A percentile compares a stretch with the other conserved stretches of the same genome.
phyloP scores from a whole-genome alignment of 1,284 basidiomycete genomes.

The Naganishia liquefaciens region DNA sequence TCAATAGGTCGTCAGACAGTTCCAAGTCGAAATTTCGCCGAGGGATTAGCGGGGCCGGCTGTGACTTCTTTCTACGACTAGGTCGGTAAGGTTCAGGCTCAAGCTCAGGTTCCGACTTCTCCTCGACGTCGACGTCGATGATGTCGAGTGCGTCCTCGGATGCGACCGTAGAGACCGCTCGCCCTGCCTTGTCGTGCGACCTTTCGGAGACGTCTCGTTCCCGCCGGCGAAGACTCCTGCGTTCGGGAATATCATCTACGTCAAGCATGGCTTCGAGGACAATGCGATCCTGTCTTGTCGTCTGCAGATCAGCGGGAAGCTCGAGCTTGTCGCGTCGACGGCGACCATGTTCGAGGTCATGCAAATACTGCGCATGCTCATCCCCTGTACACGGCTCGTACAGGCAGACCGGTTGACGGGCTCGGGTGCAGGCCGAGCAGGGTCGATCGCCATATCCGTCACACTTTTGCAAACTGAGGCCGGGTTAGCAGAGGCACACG shows the following conservation, averaged over 20 bases:
- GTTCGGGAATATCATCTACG: background rate
- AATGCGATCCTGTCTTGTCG: slow-evolving; percentile 16
- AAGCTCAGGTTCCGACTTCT: slow-evolving; percentile 6
- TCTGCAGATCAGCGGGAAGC: slow-evolving; percentile 17
- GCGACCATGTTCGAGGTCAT: slow-evolving; percentile 18
- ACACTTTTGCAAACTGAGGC: slow-evolving; percentile 12
- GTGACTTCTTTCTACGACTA: background rate
- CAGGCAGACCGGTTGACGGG: slow-evolving; percentile 11
- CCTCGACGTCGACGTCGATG: slow-evolving; percentile 5
- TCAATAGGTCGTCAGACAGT: background rate
- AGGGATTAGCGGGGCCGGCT: background rate
- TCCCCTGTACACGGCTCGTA: slow-evolving; percentile 15
- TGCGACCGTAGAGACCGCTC: background rate
- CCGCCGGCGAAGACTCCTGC: background rate
- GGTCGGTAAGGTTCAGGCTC: background rate
- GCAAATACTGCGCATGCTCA: slow-evolving; percentile 2
- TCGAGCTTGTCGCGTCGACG: background rate
- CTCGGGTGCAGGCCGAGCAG: slow-evolving; percentile 10
- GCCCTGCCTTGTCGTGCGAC: background rate
- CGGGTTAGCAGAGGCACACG: background rate
- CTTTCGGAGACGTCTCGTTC: background rate
- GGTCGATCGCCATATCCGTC: slow-evolving; percentile 25
- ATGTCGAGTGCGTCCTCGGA: slow-evolving; percentile 18
- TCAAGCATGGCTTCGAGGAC: slow-evolving; percentile 24
- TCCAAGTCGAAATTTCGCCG: slow-evolving; percentile 19